phyloP scores from a whole-genome alignment of 768 basidiomycete species.

The Naematelia aurantialba region DNA sequence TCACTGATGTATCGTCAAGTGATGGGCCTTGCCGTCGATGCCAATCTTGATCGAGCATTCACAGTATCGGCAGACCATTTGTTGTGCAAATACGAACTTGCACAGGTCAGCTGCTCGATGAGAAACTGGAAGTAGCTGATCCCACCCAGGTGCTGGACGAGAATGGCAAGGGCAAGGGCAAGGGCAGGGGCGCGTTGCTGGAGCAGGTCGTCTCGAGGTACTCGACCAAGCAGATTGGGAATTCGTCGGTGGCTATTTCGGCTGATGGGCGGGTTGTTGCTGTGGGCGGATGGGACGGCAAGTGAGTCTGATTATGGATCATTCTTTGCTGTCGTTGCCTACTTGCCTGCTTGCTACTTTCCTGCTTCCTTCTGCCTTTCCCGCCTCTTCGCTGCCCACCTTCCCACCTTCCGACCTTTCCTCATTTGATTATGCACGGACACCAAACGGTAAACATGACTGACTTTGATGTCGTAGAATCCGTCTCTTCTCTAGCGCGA shows the following conservation, averaged over 20 bases:
- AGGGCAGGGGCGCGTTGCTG: too few species aligned
- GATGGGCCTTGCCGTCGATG: slow-evolving; percentile 77
- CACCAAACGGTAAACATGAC: too few species aligned
- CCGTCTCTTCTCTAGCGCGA: slow-evolving; percentile 74
- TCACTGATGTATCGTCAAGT: slow-evolving; percentile 53
- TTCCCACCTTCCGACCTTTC: too few species aligned
- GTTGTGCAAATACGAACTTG: slow-evolving; percentile 41
- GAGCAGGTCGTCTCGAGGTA: slow-evolving; percentile 49
- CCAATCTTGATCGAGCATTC: slow-evolving; percentile 60
- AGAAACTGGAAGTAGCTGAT: neutral
- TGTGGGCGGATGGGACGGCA: slow-evolving; percentile 90
- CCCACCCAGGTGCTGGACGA: neutral
- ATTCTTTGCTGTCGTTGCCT: neutral
- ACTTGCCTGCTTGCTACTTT: neutral
- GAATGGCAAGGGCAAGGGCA: neutral
- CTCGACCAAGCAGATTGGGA: slow-evolving; percentile 74
- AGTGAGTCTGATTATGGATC: slow-evolving; percentile 55
- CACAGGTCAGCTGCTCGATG: slow-evolving; percentile 12
- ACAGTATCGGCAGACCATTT: slow-evolving; percentile 80
- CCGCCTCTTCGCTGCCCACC: too few species aligned
- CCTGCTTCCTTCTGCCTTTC: too few species aligned
- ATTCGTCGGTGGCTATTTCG: slow-evolving; percentile 69
- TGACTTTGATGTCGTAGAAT: too few species aligned
- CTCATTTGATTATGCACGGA: too few species aligned
- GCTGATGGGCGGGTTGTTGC: slow-evolving; percentile 76